A percentile compares a stretch with the other conserved stretches of the same genome.
Conservation (phyloP, 805 yeast species). For the Yamadazyma sp. region DNA sequence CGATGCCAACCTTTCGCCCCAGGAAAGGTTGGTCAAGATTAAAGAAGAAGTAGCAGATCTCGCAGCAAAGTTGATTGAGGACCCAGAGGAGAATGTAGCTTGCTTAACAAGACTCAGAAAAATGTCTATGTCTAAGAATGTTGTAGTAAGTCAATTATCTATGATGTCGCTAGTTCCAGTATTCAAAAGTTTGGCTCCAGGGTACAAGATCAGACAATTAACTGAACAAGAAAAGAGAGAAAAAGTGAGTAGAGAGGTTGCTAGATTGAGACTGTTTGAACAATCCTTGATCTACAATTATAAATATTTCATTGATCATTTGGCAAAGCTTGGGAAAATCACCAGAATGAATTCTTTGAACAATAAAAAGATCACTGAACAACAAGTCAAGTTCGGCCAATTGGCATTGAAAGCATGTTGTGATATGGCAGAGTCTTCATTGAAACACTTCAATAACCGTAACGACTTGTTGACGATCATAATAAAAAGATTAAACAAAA, state of each 20-base stretch:
- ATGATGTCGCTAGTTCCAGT: slow-evolving; percentile 79
- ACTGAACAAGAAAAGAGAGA: slow-evolving; percentile 79
- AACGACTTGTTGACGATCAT: slow-evolving; percentile 69
- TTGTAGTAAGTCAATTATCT: slow-evolving; percentile 67
- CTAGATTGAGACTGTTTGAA: slow-evolving; percentile 75
- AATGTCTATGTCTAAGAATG: slow-evolving; percentile 67
- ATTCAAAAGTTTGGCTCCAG: slow-evolving; percentile 82
- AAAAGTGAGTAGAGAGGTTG: slow-evolving; percentile 80
- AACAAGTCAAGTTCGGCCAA: slow-evolving; percentile 48
- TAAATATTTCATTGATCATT: slow-evolving; percentile 58
- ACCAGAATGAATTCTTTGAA: slow-evolving; percentile 39
- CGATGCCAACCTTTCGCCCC: slow-evolving; percentile 49
- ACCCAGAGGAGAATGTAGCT: slow-evolving; percentile 81
- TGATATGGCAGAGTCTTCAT: slow-evolving; percentile 60
- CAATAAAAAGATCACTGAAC: slow-evolving; percentile 28
- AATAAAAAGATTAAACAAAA: slow-evolving; percentile 64
- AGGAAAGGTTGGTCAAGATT: slow-evolving; percentile 55
- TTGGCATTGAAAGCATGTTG: slow-evolving; percentile 76
- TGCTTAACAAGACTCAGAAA: slow-evolving; percentile 64
- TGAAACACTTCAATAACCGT: slow-evolving; percentile 79
- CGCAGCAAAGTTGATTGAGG: slow-evolving; percentile 76
- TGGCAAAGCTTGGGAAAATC: slow-evolving; percentile 45
- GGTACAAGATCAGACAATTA: slow-evolving; percentile 80
- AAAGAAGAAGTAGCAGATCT: slow-evolving; percentile 83
- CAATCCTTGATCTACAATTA: slow-evolving; percentile 72